These are phyloP conservation scores for Lasiodiplodia sp. DNA, from an alignment of 2,329 filamentous ascomycete genomes.

Conservation along the genomic window DNA sequence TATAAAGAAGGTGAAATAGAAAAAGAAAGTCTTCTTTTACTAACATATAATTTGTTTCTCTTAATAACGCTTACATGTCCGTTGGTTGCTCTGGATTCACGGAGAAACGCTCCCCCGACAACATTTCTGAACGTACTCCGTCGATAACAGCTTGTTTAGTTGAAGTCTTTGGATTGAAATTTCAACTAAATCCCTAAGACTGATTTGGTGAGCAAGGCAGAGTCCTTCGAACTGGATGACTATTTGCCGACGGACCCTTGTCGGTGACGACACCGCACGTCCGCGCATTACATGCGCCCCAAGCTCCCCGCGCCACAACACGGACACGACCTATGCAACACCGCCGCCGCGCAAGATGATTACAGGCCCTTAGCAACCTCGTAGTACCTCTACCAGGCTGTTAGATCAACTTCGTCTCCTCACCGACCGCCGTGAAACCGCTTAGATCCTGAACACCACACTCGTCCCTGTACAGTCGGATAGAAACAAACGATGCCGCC, in stretches of 20 bases:
- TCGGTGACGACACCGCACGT: neutral
- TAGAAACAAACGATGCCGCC: neutral
- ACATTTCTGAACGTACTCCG: too few species aligned
- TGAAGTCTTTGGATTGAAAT: too few species aligned
- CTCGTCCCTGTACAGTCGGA: neutral
- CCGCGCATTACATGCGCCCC: neutral
- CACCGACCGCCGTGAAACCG: slow-evolving; percentile 17
- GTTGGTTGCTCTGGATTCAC: too few species aligned
- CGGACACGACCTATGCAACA: neutral
- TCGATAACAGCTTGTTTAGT: too few species aligned
- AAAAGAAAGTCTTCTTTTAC: too few species aligned
- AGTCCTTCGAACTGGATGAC: neutral
- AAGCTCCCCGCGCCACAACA: slow-evolving; percentile 8
- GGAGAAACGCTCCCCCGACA: too few species aligned
- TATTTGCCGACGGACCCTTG: neutral
- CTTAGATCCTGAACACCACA: neutral
- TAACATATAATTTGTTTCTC: too few species aligned
- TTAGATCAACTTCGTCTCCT: neutral
- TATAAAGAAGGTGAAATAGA: too few species aligned
- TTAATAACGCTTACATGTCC: too few species aligned
- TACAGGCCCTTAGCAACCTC: slow-evolving; percentile 18
- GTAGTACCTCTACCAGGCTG: neutral
- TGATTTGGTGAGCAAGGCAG: neutral
- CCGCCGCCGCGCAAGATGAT: neutral
- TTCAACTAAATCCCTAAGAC: too few species aligned